A percentile compares a stretch with the other conserved stretches of the same genome.
Evolutionary conservation across 2,329 filamentous ascomycete genomes (phyloP).

Genomic region (Stachybotrys elegans): DNA sequence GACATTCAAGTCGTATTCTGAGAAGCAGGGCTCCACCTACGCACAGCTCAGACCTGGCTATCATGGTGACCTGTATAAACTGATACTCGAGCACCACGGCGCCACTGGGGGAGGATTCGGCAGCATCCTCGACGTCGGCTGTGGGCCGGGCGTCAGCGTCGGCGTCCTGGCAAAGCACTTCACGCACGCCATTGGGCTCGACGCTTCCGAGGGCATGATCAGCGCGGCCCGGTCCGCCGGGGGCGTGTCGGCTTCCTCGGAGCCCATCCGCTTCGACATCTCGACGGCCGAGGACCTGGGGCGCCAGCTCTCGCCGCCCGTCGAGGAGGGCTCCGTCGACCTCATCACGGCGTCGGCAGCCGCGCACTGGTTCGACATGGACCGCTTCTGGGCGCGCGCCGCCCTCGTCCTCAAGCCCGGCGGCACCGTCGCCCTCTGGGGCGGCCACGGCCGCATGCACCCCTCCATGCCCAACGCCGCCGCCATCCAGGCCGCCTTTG

Average conservation of each 20-base stretch:
- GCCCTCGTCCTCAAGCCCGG: slow-evolving; percentile 42
- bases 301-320: slow-evolving; percentile 16
- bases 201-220: slow-evolving; percentile 51
- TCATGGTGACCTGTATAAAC: slow-evolving; percentile 37
- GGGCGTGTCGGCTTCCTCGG: slow-evolving; percentile 19
- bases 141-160: slow-evolving; percentile 48
- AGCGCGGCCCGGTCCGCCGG: slow-evolving; percentile 32
- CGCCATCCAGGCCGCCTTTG: slow-evolving; percentile 35
- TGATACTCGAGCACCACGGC: slow-evolving; percentile 40
- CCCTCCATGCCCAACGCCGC: slow-evolving; percentile 29
- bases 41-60: slow-evolving; percentile 37
- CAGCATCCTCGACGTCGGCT: slow-evolving; percentile 49
- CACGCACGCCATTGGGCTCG: slow-evolving; percentile 39
- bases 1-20: no score
- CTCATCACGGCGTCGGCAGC: slow-evolving; percentile 45
- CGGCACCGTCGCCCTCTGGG: slow-evolving; percentile 52
- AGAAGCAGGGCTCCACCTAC: slow-evolving; percentile 39
- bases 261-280: slow-evolving; percentile 34
- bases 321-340: slow-evolving; percentile 36
- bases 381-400: slow-evolving; percentile 41
- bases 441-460: slow-evolving; percentile 22
- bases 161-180: slow-evolving; percentile 42
- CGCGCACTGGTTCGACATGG: slow-evolving; percentile 56
- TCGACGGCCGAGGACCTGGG: slow-evolving; percentile 40
- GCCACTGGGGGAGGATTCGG: slow-evolving; percentile 37